Conservation (phyloP, 2,329 filamentous ascomycete genomes). For the Pseudocercospora ulei region DNA sequence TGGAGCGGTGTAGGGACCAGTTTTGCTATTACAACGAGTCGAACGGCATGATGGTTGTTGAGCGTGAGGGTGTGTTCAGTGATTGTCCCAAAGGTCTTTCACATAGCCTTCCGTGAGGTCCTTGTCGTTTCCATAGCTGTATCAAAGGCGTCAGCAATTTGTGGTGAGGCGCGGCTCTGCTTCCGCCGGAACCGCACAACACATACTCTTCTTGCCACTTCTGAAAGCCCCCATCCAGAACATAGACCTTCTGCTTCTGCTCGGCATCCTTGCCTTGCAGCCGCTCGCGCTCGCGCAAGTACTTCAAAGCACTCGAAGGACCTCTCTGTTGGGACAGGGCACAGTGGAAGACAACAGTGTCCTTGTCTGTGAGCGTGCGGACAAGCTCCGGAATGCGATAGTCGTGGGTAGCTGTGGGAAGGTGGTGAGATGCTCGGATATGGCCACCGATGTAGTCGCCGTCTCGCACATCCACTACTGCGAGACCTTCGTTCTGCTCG, state of each 20-base stretch:
- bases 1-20: too few relatives aligned
- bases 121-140: slow-evolving; percentile 61
- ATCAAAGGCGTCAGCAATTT: slow-evolving; percentile 4
- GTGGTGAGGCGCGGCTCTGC: too few relatives aligned
- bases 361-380: slow-evolving; percentile 62
- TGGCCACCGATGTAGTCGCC: slow-evolving; percentile 85
- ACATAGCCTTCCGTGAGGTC: slow-evolving; percentile 72
- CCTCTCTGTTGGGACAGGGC: slow-evolving; percentile 83
- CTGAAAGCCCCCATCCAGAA: slow-evolving; percentile 75
- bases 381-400: slow-evolving; percentile 72
- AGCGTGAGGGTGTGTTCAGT: slow-evolving; percentile 10
- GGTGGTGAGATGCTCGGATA: slow-evolving; percentile 66
- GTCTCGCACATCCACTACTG: slow-evolving; percentile 83
- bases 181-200: neutral
- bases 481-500: slow-evolving; percentile 41
- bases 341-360: slow-evolving; percentile 89
- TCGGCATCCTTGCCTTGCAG: slow-evolving; percentile 33
- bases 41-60: too few relatives aligned
- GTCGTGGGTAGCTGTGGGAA: slow-evolving; percentile 64
- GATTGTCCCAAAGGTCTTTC: slow-evolving; percentile 67
- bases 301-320: slow-evolving; percentile 70
- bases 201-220: slow-evolving; percentile 71
- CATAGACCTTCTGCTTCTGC: slow-evolving; percentile 60
- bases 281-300: slow-evolving; percentile 60
- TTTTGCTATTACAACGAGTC: too few relatives aligned